Evolutionary conservation across 106 monocot species (phyloP), one percentile per base, ranked within the genome.

Genomic region (Triglochin maritima): DNA sequence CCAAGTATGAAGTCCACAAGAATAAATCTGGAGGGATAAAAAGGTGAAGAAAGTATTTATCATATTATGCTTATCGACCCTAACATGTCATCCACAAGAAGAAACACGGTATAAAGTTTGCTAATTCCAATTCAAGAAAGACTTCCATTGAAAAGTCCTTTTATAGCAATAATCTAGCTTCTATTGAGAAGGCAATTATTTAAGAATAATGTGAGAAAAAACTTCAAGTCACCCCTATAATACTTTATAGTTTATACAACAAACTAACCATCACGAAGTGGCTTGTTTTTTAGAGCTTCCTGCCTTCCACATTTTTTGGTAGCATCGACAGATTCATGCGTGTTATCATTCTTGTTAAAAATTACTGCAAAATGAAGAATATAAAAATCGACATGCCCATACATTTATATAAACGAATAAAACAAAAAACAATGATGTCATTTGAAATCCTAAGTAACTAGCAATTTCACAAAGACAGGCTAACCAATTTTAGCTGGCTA

Each of bases 211-310:
- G 52, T 52, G 9, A 52, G 11, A 52, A 52, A 52, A 29, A 29
- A 29, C 29, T 0, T 29, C 29, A 29, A 29, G 29, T 29, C 29
- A 29, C 29, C 29, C 29, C 29, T 29, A 29, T 29, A 29, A 29
- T 29, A 29, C 1, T 29, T 29, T n/a, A n/a, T n/a, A n/a, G n/a
- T n/a, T n/a, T 29, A 29, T 29, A 29, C 29, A 29, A 4, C 47
- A 46, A 12, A 46, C 65, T 52, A 8, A 51, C 65, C 65, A 65
- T 65, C 65, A 50, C 49, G 50, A 41, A 51, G 10, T 50, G 49
- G 65, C 42, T 65, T 65, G 51, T 15, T 65, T 15, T n/a, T 16
- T 49, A 11, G 48, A 65, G 9, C 0, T 65, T 65, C 64, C 64
- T 3, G 8, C 14, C 11, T 45, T 6, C 63, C 15, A 47, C 12